Conservation (phyloP, 116 monocot genomes). For the Cymodocea nodosa region DNA sequence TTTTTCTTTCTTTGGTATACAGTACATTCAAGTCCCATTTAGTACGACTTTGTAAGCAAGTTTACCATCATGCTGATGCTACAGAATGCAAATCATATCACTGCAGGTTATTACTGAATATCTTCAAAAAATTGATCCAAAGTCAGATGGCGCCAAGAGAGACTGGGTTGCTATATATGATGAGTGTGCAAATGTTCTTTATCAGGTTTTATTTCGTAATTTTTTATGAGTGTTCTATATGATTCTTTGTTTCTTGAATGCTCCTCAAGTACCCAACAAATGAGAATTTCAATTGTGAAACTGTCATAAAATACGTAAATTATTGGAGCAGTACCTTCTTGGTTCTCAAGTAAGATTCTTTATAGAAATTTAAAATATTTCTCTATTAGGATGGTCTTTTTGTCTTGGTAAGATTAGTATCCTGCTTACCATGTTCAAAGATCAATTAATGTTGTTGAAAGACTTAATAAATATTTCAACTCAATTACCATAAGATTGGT, state of each 20-base stretch:
- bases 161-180: conserved; percentile 99
- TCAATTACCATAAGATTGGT: too few species aligned
- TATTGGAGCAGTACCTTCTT: neutral
- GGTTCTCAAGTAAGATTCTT: neutral
- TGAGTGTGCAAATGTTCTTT: conserved; percentile 91
- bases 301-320: neutral
- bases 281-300: too few species aligned
- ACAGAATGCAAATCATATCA: neutral
- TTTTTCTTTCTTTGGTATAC: too few species aligned
- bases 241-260: neutral
- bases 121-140: conserved; percentile 97
- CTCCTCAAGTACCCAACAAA: neutral
- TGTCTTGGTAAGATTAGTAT: too few species aligned
- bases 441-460: too few species aligned
- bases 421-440: neutral
- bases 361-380: neutral
- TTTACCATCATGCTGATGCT: neutral
- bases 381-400: too few species aligned
- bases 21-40: neutral
- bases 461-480: too few species aligned
- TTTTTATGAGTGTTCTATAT: neutral
- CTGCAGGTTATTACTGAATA: conserved; percentile 95
- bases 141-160: conserved; percentile 97
- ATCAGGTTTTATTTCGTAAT: conserved; percentile 45
- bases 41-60: too few species aligned